Conservation (phyloP, 805 yeast species). For the Brettanomyces bruxellensis region DNA sequence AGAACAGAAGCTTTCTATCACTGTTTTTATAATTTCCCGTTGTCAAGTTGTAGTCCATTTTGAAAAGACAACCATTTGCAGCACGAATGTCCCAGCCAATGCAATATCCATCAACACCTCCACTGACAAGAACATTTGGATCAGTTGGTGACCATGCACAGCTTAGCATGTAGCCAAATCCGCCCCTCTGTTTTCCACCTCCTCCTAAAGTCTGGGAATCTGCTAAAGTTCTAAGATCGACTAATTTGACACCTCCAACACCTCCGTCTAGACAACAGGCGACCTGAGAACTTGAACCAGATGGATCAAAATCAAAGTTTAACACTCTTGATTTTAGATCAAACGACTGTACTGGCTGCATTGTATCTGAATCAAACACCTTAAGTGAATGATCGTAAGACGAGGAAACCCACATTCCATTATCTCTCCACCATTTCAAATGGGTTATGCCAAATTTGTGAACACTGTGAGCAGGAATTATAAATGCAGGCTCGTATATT, state of each 20-base stretch:
- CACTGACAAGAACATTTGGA: constrained; percentile 58
- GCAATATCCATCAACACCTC: constrained; percentile 74
- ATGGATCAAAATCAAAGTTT: constrained; percentile 51
- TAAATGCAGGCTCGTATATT: constrained; percentile 13
- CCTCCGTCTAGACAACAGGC: constrained; percentile 63
- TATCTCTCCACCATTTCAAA: constrained; percentile 88
- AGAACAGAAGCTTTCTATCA: constrained; percentile 14
- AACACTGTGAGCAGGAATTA: constrained; percentile 26
- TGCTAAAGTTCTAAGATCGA: constrained; percentile 68
- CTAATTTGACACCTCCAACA: constrained; percentile 34
- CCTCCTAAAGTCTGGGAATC: constrained; percentile 57
- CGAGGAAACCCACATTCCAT: constrained; percentile 75
- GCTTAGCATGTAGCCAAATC: constrained; percentile 21
- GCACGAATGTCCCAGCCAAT: constrained; percentile 81
- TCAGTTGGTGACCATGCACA: constrained; percentile 60
- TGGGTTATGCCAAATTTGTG: constrained; percentile 71
- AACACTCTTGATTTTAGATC: constrained; percentile 55
- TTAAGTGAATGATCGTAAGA: constrained; percentile 73
- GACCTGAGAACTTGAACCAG: constrained; percentile 41
- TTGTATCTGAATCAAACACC: constrained; percentile 68
- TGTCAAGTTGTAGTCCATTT: constrained; percentile 41
- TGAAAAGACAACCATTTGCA: constrained; percentile 51
- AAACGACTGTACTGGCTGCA: constrained; percentile 61
- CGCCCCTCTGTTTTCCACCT: constrained; percentile 21
- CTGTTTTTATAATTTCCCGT: constrained; percentile 13